A percentile compares a stretch with the other conserved stretches of the same genome.
Evolutionary conservation across 129 eudicot species (phyloP).

Genomic region (Gnaphalium uliginosum): DNA sequence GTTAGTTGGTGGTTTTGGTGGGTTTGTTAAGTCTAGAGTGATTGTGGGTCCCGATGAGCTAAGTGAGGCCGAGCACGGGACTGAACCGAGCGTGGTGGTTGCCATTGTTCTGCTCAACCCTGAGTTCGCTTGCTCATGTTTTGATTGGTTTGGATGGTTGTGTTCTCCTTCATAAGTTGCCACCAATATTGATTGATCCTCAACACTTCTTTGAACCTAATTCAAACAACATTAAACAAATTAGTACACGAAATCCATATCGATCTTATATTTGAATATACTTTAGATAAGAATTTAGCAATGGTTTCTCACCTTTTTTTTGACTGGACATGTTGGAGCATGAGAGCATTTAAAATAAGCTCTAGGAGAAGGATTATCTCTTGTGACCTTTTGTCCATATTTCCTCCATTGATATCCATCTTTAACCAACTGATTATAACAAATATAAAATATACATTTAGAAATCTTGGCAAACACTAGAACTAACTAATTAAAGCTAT

Average conservation of each 20-base stretch:
- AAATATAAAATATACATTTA: conserved; percentile 10
- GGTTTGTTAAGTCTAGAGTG: conserved; percentile 61
- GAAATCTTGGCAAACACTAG: not conserved
- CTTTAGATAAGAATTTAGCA: not conserved
- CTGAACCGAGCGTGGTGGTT: conserved; percentile 40
- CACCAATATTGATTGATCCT: conserved; percentile 82
- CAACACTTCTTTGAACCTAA: conserved; percentile 91
- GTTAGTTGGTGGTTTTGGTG: conserved; percentile 48
- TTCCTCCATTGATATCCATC: conserved; percentile 99
- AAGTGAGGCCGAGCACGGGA: conserved; percentile 52
- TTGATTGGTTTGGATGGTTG: conserved; percentile 72
- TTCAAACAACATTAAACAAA: conserved; percentile 1
- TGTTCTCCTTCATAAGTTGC: conserved; percentile 98
- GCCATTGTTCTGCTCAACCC: conserved; percentile 41
- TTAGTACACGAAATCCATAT: conserved; percentile 12
- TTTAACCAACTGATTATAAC: conserved; percentile 59
- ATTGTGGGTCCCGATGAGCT: conserved; percentile 52
- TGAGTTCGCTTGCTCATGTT: conserved; percentile 39
- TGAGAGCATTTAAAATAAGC: conserved; percentile 98
- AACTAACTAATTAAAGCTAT: not conserved
- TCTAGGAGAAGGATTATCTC: conserved; percentile 99
- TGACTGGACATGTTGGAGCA: conserved; percentile 95
- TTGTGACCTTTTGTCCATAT: conserved; percentile 97
- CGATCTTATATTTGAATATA: not conserved
- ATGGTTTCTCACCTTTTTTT: conserved; percentile 71